Evolutionary conservation across 768 basidiomycete species (phyloP).

Genomic region (Tricholoma matsutake): DNA sequence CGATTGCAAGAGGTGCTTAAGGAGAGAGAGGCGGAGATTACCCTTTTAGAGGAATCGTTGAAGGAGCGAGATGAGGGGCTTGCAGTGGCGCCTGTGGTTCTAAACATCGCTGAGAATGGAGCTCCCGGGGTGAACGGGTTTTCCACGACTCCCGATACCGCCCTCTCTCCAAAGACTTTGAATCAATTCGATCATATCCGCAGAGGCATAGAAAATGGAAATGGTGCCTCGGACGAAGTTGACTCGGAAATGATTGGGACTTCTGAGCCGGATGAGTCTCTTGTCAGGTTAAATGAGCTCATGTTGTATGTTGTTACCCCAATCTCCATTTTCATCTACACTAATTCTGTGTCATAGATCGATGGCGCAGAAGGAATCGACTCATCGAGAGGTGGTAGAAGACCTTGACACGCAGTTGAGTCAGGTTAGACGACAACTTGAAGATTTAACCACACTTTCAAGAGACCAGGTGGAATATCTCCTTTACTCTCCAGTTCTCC

Average conservation of each 20-base stretch:
- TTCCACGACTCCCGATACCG: slow-evolving; percentile 22
- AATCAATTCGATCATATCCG: slow-evolving; percentile 75
- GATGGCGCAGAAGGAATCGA: slow-evolving; percentile 96
- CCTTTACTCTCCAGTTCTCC: not conserved
- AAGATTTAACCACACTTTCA: slow-evolving; percentile 76
- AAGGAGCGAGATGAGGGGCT: slow-evolving; percentile 31
- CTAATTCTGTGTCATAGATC: slow-evolving; percentile 49
- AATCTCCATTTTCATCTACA: not conserved
- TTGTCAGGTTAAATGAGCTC: slow-evolving; percentile 83
- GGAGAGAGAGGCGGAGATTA: slow-evolving; percentile 90
- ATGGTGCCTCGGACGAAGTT: slow-evolving; percentile 35
- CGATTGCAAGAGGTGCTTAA: slow-evolving; percentile 89
- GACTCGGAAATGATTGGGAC: slow-evolving; percentile 34
- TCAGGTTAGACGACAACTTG: slow-evolving; percentile 73
- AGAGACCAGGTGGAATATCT: slow-evolving; percentile 68
- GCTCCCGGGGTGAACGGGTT: slow-evolving; percentile 21
- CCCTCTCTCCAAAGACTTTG: slow-evolving; percentile 69
- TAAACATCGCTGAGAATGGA: slow-evolving; percentile 12
- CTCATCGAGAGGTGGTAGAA: slow-evolving; percentile 80
- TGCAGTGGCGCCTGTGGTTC: slow-evolving; percentile 8
- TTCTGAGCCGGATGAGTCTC: slow-evolving; percentile 64
- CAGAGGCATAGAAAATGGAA: slow-evolving; percentile 56
- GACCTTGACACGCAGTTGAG: slow-evolving; percentile 63
- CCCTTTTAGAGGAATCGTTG: slow-evolving; percentile 59
- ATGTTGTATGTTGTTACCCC: slow-evolving; percentile 67